A percentile compares a stretch with the other conserved stretches of the same genome.
Conservation (phyloP, 1,139 yeast genomes). For the Hyphopichia wangnamkhiaoensis region DNA sequence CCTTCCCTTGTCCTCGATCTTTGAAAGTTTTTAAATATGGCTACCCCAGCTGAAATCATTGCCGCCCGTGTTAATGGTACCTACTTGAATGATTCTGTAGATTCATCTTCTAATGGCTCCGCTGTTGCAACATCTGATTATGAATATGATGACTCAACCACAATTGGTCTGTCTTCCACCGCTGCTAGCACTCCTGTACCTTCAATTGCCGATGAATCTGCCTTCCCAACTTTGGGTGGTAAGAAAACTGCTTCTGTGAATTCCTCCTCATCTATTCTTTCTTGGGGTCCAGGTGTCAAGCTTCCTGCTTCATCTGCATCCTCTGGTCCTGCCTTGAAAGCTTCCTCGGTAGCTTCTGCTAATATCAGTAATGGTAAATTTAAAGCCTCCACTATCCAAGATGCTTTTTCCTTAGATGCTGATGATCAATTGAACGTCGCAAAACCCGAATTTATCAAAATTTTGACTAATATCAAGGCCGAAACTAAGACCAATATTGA, state of each 20-base stretch:
- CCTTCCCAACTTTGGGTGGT: slow-evolving; percentile 75
- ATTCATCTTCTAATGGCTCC: slow-evolving; percentile 1
- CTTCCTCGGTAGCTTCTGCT: slow-evolving; percentile 34
- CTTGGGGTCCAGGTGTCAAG: slow-evolving; percentile 31
- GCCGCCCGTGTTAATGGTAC: slow-evolving; percentile 51
- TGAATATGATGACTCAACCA: not conserved
- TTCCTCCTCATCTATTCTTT: slow-evolving; percentile 21
- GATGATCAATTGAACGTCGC: slow-evolving; percentile 66
- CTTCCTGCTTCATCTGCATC: slow-evolving; percentile 5
- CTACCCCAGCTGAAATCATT: slow-evolving; percentile 63
- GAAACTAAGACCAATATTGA: slow-evolving; percentile 71
- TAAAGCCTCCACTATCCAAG: slow-evolving; percentile 55
- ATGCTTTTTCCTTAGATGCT: slow-evolving; percentile 69
- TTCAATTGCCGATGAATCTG: slow-evolving; percentile 52
- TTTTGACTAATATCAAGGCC: slow-evolving; percentile 62
- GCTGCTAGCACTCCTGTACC: slow-evolving; percentile 23
- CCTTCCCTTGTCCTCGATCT: not conserved
- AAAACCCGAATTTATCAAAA: slow-evolving; percentile 64
- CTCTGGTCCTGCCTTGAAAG: slow-evolving; percentile 38
- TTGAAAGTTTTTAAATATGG: slow-evolving; percentile 30
- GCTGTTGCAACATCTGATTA: not conserved
- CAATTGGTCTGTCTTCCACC: slow-evolving; percentile 8
- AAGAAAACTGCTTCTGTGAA: slow-evolving; percentile 21
- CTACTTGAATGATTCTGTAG: slow-evolving; percentile 13
- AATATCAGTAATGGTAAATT: slow-evolving; percentile 16